Percentiles rank a stretch among this genome's conserved stretches.
Evolutionary conservation across 768 basidiomycete genomes (phyloP).

Genomic region (Naganishia onofrii): DNA sequence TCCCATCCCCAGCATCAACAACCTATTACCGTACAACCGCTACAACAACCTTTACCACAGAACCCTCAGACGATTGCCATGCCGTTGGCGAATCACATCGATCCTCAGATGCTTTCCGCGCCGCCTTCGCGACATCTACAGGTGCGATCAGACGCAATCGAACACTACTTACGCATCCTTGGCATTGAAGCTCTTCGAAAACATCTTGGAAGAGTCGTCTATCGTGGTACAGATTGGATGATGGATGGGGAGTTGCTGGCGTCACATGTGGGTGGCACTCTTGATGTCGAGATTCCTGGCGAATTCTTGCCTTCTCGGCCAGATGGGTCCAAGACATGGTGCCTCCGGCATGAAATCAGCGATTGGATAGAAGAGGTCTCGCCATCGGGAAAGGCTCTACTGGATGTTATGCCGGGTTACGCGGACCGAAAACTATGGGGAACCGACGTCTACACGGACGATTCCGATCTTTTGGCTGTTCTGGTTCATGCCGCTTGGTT

Average conservation of each 20-base stretch:
- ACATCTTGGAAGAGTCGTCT: slow-evolving; percentile 34
- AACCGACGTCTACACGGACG: slow-evolving; percentile 56
- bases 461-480: slow-evolving; percentile 53
- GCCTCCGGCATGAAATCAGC: slow-evolving; percentile 38
- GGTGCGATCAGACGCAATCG: slow-evolving; percentile 39
- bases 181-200: slow-evolving; percentile 35
- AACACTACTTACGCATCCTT: slow-evolving; percentile 40
- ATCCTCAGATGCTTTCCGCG: slow-evolving; percentile 34
- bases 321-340: slow-evolving; percentile 34
- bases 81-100: slow-evolving; percentile 13
- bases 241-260: slow-evolving; percentile 30
- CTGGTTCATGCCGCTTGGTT: slow-evolving; percentile 55
- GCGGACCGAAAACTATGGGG: slow-evolving; percentile 52
- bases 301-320: slow-evolving; percentile 34
- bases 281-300: slow-evolving; percentile 40
- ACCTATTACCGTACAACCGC: slow-evolving; percentile 32
- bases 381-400: slow-evolving; percentile 5
- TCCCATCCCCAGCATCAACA: slow-evolving; percentile 13
- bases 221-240: slow-evolving; percentile 39
- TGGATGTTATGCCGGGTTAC: slow-evolving; percentile 24
- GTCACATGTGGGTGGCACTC: slow-evolving; percentile 36
- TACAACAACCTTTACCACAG: slow-evolving; percentile 37
- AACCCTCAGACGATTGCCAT: slow-evolving; percentile 34
- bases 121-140: slow-evolving; percentile 35
- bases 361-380: slow-evolving; percentile 41